Evolutionary conservation across 73 alveolate species (phyloP).

Genomic region (Paramecium bursaria): DNA sequence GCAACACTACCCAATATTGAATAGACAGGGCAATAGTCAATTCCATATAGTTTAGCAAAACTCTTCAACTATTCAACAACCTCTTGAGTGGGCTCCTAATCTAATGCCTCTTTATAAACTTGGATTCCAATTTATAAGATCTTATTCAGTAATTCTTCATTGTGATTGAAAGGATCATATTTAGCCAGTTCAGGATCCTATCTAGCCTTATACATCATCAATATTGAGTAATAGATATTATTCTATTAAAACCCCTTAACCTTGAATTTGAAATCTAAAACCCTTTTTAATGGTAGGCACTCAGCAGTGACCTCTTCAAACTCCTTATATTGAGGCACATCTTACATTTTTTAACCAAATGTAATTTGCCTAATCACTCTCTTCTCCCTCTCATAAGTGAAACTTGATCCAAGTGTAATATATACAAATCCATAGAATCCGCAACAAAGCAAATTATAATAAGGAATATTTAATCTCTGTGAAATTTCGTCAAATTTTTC

Average conservation of each 20-base stretch:
- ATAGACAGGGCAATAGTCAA: slow-evolving; percentile 63
- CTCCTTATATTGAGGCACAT: not conserved
- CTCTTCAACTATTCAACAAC: slow-evolving; percentile 2
- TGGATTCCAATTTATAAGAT: slow-evolving; percentile 27
- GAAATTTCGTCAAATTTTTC: slow-evolving; percentile 30
- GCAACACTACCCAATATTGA: slow-evolving; percentile 68
- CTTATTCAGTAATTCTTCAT: slow-evolving; percentile 36
- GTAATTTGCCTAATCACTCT: not conserved
- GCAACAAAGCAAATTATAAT: slow-evolving; percentile 63
- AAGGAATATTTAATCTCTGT: slow-evolving; percentile 50
- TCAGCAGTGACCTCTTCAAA: slow-evolving; percentile 51
- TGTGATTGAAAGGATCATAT: slow-evolving; percentile 59
- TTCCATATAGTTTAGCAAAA: slow-evolving; percentile 66
- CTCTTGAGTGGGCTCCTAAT: slow-evolving; percentile 37
- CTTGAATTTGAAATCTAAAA: not conserved
- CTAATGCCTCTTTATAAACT: not conserved
- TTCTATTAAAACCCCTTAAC: not conserved
- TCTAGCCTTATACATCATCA: slow-evolving; percentile 48
- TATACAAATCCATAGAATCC: slow-evolving; percentile 66
- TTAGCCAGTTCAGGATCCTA: not conserved
- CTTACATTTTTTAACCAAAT: slow-evolving; percentile 18
- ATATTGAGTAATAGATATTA: not conserved
- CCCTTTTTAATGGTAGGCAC: not conserved
- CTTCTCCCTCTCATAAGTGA: slow-evolving; percentile 15
- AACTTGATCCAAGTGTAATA: slow-evolving; percentile 50